Evolutionary conservation across 2,329 filamentous ascomycete genomes (phyloP).

Genomic region (Rutstroemia sp.): DNA sequence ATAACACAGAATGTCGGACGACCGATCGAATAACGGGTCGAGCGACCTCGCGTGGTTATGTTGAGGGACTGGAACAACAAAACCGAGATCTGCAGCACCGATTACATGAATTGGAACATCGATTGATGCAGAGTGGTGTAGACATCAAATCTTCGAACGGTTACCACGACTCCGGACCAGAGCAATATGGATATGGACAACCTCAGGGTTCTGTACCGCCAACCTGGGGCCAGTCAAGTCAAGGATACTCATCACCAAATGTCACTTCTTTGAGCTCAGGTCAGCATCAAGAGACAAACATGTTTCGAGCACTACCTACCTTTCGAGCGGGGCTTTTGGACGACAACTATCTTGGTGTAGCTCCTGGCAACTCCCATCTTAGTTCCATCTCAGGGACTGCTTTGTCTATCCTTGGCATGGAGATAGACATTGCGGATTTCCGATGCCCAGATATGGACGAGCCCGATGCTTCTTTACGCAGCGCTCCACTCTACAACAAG

Average conservation of each 20-base stretch:
- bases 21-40: conserved; percentile 82
- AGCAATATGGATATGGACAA: conserved; percentile 7
- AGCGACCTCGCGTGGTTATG: conserved; percentile 70
- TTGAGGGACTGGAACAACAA: conserved; percentile 68
- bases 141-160: conserved; percentile 40
- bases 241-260: conserved; percentile 10
- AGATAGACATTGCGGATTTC: conserved; percentile 71
- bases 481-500: conserved; percentile 54
- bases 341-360: conserved; percentile 59
- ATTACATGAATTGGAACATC: conserved; percentile 60
- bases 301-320: conserved; percentile 19
- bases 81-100: conserved; percentile 59
- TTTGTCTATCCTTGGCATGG: conserved; percentile 71
- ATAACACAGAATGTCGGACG: conserved; percentile 68
- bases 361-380: conserved; percentile 52
- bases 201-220: conserved; percentile 6
- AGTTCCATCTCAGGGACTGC: conserved; percentile 70
- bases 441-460: conserved; percentile 60
- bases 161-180: conserved; percentile 11
- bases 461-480: conserved; percentile 36
- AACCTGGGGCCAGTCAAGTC: conserved; percentile 14
- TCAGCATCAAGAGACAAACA: conserved; percentile 19
- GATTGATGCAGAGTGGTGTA: conserved; percentile 53
- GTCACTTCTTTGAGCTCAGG: neutral
- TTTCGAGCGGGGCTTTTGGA: conserved; percentile 34